Conservation (phyloP, 2,329 filamentous ascomycete species). For the Lachnum nothofagi region DNA sequence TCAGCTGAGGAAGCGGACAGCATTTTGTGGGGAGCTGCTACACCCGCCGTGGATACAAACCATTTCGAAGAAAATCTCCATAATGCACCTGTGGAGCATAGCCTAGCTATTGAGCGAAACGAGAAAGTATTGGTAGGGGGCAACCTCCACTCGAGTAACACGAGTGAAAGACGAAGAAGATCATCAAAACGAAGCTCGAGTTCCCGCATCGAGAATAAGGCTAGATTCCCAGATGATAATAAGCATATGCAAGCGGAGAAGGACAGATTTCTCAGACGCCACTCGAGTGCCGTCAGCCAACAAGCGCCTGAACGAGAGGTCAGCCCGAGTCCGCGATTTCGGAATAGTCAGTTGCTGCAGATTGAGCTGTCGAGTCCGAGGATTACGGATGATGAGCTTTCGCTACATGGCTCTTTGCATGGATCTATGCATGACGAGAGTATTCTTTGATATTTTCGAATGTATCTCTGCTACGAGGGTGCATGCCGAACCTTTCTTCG, state of each 20-base stretch:
- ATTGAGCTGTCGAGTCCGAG: too few species aligned
- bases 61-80: too few species aligned
- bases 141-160: slow-evolving; percentile 3
- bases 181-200: background rate
- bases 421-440: too few species aligned
- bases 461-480: too few species aligned
- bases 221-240: slow-evolving; percentile 35
- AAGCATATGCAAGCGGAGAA: slow-evolving; percentile 31
- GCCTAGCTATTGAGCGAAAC: background rate
- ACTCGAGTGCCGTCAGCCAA: too few species aligned
- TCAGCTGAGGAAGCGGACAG: slow-evolving; percentile 28
- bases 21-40: slow-evolving; percentile 24
- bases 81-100: too few species aligned
- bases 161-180: background rate
- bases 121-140: slow-evolving; percentile 14
- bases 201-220: slow-evolving; percentile 39
- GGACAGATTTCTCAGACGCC: slow-evolving; percentile 25
- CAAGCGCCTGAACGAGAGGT: too few species aligned
- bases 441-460: too few species aligned
- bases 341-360: background rate
- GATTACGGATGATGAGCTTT: background rate
- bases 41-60: slow-evolving; percentile 3
- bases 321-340: too few species aligned
- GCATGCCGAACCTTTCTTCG: too few species aligned
- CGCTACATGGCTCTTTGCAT: too few species aligned